phyloP scores from a whole-genome alignment of 768 basidiomycete genomes.

The Boletus tylopilopsis region DNA sequence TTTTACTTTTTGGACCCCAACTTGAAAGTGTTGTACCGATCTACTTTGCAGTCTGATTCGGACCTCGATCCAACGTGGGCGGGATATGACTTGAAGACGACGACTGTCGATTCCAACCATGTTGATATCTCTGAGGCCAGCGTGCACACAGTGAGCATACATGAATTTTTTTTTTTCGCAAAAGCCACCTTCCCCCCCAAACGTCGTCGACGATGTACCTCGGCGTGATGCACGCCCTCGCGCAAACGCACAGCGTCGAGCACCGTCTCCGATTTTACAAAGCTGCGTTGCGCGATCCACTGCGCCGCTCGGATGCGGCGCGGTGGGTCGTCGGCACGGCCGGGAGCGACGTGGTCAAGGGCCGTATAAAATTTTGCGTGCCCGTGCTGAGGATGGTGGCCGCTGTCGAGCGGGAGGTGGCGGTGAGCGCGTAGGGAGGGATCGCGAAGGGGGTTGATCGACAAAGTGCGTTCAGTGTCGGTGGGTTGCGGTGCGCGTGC shows the following conservation, averaged over 20 bases:
- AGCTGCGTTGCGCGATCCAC: slow-evolving; percentile 55
- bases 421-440: slow-evolving; percentile 45
- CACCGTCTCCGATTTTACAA: slow-evolving; percentile 76
- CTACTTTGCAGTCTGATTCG: no score
- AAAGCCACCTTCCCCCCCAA: no score
- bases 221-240: background rate
- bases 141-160: no score
- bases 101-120: no score
- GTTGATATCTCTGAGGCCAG: no score
- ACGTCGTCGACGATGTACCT: slow-evolving; percentile 43
- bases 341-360: background rate
- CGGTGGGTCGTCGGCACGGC: background rate
- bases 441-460: slow-evolving; percentile 72
- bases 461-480: slow-evolving; percentile 51
- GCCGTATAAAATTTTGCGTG: background rate
- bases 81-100: no score
- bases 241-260: slow-evolving; percentile 58
- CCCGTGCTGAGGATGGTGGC: background rate
- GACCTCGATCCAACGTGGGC: no score
- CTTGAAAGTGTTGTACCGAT: no score
- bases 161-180: no score
- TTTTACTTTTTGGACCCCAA: no score
- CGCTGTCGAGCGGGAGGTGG: slow-evolving; percentile 33
- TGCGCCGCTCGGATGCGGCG: background rate
- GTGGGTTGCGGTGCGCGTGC: no score